phyloP scores from a whole-genome alignment of 768 basidiomycete genomes.

The Boletellus ananiceps region DNA sequence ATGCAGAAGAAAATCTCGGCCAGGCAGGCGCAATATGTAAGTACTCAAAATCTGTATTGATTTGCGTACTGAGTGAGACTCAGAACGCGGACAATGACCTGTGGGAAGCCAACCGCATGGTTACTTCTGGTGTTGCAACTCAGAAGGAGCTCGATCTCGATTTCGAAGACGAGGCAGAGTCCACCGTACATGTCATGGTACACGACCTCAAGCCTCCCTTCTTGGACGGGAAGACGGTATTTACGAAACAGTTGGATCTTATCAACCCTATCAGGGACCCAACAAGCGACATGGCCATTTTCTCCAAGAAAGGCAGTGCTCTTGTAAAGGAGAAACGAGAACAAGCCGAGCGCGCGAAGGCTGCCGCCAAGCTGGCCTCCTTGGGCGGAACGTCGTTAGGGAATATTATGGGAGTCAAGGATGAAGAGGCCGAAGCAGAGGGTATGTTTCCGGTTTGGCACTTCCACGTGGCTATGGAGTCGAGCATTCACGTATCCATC shows the following conservation, averaged over 20 bases:
- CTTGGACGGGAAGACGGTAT: conserved; percentile 93
- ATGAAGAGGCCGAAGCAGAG: conserved; percentile 90
- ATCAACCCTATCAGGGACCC: conserved; percentile 94
- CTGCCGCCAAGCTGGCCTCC: conserved; percentile 90
- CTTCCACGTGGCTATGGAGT: conserved; percentile 39
- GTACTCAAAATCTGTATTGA: conserved; percentile 24
- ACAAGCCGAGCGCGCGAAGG: conserved; percentile 93
- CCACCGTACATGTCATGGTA: conserved; percentile 95
- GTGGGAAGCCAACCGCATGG: conserved; percentile 98
- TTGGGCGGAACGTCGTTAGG: conserved; percentile 92
- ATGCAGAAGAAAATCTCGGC: conserved; percentile 83
- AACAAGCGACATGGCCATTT: conserved; percentile 92
- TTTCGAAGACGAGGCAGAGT: conserved; percentile 94
- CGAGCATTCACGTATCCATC: conserved; percentile 77
- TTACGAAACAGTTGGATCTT: conserved; percentile 94
- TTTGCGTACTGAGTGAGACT: conserved; percentile 16
- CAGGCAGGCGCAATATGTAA: conserved; percentile 91
- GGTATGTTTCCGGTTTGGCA: conserved; percentile 48
- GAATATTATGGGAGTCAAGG: conserved; percentile 96
- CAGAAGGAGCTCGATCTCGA: conserved; percentile 85
- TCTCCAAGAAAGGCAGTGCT: conserved; percentile 94
- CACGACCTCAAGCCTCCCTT: conserved; percentile 98
- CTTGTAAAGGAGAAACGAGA: conserved; percentile 95
- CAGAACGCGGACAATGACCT: conserved; percentile 97
- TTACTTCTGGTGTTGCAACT: conserved; percentile 91